phyloP scores from a whole-genome alignment of 176 grass and related monocot species.

The Phoenix roebelenii region DNA sequence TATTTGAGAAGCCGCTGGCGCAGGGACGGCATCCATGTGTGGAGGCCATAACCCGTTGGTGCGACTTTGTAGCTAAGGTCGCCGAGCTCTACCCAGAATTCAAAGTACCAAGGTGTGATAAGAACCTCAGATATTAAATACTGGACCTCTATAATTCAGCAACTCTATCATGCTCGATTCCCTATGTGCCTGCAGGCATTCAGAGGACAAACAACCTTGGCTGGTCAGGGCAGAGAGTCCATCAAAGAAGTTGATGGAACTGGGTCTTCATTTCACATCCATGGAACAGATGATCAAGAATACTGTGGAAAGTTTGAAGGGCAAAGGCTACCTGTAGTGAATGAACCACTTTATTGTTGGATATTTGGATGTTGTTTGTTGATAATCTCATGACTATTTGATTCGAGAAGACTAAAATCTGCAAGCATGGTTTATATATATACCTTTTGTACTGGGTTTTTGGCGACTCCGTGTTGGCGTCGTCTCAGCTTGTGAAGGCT shows the following conservation, averaged over 20 bases:
- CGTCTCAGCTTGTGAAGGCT: no score
- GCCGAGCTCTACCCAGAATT: constrained; percentile 38
- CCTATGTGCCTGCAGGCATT: neutral
- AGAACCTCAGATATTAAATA: no score
- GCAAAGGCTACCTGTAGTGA: constrained; percentile 32
- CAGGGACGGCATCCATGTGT: constrained; percentile 48
- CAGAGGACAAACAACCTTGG: constrained; percentile 49
- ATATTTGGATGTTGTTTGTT: no score
- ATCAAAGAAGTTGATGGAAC: constrained; percentile 41
- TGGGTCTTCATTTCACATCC: constrained; percentile 36
- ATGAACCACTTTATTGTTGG: no score
- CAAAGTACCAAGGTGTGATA: constrained; percentile 23
- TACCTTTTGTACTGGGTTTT: no score
- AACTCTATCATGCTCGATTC: no score
- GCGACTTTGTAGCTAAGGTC: constrained; percentile 26
- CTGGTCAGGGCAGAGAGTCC: constrained; percentile 22
- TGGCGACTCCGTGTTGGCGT: no score
- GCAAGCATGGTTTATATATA: no score
- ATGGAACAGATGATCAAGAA: constrained; percentile 34
- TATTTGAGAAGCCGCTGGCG: constrained; percentile 28
- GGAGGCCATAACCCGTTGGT: constrained; percentile 9
- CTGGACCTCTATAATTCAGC: no score
- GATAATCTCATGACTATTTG: no score
- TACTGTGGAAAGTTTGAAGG: constrained; percentile 30
- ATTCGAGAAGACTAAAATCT: no score